Conservation (phyloP, 2,329 filamentous ascomycete genomes). For the Penicillium sp. region DNA sequence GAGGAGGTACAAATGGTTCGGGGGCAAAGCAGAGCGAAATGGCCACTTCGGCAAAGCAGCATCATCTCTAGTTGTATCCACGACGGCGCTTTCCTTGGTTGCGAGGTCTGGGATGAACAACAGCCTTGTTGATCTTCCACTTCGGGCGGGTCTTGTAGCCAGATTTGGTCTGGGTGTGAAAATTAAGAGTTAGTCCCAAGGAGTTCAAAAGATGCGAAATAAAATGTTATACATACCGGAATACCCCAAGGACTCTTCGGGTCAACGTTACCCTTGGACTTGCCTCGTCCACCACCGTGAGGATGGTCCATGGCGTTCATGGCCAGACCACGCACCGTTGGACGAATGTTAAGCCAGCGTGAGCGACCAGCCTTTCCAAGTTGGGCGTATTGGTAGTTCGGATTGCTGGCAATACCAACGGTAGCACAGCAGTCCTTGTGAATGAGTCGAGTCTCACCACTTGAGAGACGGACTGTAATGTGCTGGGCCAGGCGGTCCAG, state of each 20-base stretch:
- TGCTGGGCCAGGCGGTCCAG: conserved; percentile 66
- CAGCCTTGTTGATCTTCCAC: conserved; percentile 86
- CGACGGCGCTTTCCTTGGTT: conserved; percentile 86
- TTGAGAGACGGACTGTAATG: conserved; percentile 83
- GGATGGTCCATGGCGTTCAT: conserved; percentile 99
- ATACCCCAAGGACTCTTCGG: conserved; percentile 96
- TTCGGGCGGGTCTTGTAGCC: conserved; percentile 86
- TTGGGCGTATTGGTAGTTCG: conserved; percentile 82
- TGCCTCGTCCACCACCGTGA: conserved; percentile 97
- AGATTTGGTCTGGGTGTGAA: conserved; percentile 47
- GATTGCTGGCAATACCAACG: conserved; percentile 90
- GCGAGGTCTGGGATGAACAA: conserved; percentile 76
- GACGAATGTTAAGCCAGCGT: conserved; percentile 89
- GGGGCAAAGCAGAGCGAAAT: conserved; percentile 8
- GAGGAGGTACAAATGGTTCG: conserved; percentile 8
- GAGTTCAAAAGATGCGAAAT: conserved; percentile 1
- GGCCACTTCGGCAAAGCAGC: conserved; percentile 4
- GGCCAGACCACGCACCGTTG: conserved; percentile 92
- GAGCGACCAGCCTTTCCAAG: conserved; percentile 93
- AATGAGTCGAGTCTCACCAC: conserved; percentile 85
- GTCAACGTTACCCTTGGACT: conserved; percentile 96
- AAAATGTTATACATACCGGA: conserved; percentile 63
- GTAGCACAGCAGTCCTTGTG: conserved; percentile 92
- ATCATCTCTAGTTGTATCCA: conserved; percentile 53
- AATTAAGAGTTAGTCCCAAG: conserved; percentile 13